Evolutionary conservation across 306 rosid genomes (phyloP).

Genomic region (Cucumis melo): DNA sequence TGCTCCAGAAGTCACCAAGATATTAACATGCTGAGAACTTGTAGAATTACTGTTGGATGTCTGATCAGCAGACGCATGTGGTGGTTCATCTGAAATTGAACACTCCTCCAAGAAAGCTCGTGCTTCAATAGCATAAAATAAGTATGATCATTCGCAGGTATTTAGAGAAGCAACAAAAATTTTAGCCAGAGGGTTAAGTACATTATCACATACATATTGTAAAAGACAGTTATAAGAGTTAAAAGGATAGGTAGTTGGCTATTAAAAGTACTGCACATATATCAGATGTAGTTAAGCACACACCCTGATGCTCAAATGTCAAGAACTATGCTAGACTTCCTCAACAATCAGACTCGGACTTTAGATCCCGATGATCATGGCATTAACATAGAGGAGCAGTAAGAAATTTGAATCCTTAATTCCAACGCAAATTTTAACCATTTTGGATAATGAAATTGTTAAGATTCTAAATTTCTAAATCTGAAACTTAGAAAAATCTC

Average conservation of each 20-base stretch:
- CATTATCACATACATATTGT: background rate
- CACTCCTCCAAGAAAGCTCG: conserved; percentile 65
- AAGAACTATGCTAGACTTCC: background rate
- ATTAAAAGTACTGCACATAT: background rate
- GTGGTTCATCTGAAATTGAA: conserved; percentile 24
- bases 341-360: background rate
- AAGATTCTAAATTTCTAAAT: too few species aligned
- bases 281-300: background rate
- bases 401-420: background rate
- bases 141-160: background rate
- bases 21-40: conserved; percentile 34
- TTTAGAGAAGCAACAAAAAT: background rate
- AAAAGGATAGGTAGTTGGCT: background rate
- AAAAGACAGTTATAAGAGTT: background rate
- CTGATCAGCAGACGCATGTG: conserved; percentile 28
- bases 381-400: background rate
- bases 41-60: conserved; percentile 19
- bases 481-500: too few species aligned
- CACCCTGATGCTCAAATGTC: background rate
- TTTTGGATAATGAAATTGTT: too few species aligned
- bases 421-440: background rate
- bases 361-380: background rate
- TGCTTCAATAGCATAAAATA: conserved; percentile 32
- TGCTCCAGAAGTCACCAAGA: conserved; percentile 85
- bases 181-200: background rate